Base-by-base conservation (phyloP, 768 basidiomycete genomes). In the Naganishia vaughanmartiniae region DNA sequence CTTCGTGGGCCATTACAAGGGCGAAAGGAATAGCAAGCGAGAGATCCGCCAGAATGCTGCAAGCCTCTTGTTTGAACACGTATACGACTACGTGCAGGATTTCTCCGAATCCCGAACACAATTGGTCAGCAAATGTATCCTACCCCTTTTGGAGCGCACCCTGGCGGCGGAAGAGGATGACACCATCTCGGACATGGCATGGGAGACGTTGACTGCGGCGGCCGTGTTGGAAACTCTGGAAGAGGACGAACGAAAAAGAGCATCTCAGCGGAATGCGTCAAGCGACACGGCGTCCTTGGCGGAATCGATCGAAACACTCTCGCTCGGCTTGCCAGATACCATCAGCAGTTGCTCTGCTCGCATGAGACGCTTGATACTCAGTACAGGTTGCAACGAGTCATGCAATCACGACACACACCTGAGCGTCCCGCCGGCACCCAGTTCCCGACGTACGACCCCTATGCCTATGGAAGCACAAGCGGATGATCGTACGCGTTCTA, bases 91-190 rank as follows among this genome's bases (percentile, higher is more conserved):
- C 65, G 76, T 81, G 21, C 77, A 80, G 28, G 78, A 77, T 21
- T 70, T 81, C 39, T 68, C 74, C 21, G 74, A 70, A 14, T 72
- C 76, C 4, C 73, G 82, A 17, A 66, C 71, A 0, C 73, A 75
- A 46, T 74, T 83, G 2, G 77, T 83, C 42, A 74, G 76, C 21
- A 48, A 73, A 28, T 78, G 82, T 46, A 71, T 83, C 54, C 73
- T 83, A 31, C 82, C 81, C 2, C 75, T 83, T 36, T 70, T 82
- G 21, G 82, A 83, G 68, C 70, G 76, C 42, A 77, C 76, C 10
- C 70, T 83, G 31, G 69, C 77, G 51, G 66, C 72, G 21, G 78
- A 81, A 70, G 70, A 70, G 60, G 80, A 82, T 34, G 74, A 76
- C 7, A 74, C 72, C n/a, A 78, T 83, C 54, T 75, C 75, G 48